Conservation (phyloP, 768 basidiomycete genomes). For the Tylopilus rubrobrunneus region DNA sequence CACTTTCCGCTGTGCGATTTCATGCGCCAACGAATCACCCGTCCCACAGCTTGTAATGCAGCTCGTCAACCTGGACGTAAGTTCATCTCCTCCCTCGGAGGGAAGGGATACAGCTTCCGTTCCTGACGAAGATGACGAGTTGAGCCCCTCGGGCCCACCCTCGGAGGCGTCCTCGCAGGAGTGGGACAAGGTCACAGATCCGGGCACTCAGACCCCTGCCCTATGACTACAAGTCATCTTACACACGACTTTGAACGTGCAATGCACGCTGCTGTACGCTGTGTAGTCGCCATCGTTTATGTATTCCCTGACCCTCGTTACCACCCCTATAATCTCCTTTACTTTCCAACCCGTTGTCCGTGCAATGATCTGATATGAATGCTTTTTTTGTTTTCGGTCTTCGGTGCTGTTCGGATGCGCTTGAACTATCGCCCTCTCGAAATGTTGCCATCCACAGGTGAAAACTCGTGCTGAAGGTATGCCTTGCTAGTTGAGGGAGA, state of each 20-base stretch:
- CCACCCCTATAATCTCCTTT: conserved; percentile 18
- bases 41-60: conserved; percentile 63
- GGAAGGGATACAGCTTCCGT: conserved; percentile 24
- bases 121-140: conserved; percentile 49
- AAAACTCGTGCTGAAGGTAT: conserved; percentile 72
- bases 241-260: conserved; percentile 27
- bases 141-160: conserved; percentile 67
- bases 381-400: conserved; percentile 29
- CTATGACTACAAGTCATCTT: conserved; percentile 32
- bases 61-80: conserved; percentile 86
- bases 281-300: conserved; percentile 28
- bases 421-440: conserved; percentile 11
- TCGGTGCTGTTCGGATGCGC: conserved; percentile 12
- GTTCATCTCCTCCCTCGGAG: conserved; percentile 48
- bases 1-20: not conserved
- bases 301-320: conserved; percentile 18
- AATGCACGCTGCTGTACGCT: conserved; percentile 29
- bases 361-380: conserved; percentile 60
- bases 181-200: conserved; percentile 85
- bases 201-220: conserved; percentile 53
- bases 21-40: conserved; percentile 5
- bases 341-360: conserved; percentile 15
- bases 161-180: conserved; percentile 88
- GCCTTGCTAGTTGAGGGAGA: conserved; percentile 29
- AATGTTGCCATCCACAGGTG: conserved; percentile 43